Conservation (phyloP, 2,329 filamentous ascomycete species). For the Colletotrichum sp. region DNA sequence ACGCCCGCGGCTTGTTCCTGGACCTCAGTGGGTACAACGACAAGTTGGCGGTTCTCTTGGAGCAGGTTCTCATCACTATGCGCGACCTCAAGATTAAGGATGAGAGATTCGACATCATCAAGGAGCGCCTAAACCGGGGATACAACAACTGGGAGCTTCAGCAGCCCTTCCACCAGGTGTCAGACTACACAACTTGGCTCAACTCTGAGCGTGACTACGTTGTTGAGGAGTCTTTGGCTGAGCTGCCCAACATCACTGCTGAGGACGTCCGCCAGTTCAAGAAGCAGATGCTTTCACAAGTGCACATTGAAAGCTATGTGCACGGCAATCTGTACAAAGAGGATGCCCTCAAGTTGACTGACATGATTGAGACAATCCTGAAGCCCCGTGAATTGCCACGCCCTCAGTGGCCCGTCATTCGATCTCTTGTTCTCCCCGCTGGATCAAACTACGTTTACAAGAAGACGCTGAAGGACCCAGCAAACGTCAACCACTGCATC, state of each 20-base stretch:
- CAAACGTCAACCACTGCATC: conserved; percentile 87
- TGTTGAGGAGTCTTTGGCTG: conserved; percentile 79
- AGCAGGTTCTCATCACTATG: conserved; percentile 86
- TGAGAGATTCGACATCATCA: conserved; percentile 91
- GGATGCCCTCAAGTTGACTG: conserved; percentile 84
- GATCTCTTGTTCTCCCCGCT: conserved; percentile 77
- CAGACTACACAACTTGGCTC: conserved; percentile 82
- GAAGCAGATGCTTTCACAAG: conserved; percentile 79
- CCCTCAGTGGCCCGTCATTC: conserved; percentile 79
- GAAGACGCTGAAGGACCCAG: conserved; percentile 80
- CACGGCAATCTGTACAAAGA: conserved; percentile 96
- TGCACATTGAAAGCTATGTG: conserved; percentile 85
- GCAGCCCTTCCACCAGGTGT: conserved; percentile 88
- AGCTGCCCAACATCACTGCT: conserved; percentile 75
- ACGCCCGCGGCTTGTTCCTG: conserved; percentile 76
- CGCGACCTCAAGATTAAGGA: conserved; percentile 82
- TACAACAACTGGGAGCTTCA: conserved; percentile 89
- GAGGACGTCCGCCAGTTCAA: conserved; percentile 80
- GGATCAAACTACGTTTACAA: conserved; percentile 86
- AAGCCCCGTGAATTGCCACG: conserved; percentile 76
- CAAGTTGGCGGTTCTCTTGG: conserved; percentile 87
- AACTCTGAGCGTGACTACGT: conserved; percentile 78
- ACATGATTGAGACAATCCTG: conserved; percentile 79
- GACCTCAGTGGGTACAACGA: conserved; percentile 93
- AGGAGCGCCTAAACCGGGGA: conserved; percentile 78